Evolutionary conservation across 2,329 filamentous ascomycete species (phyloP).

Genomic region (Alternaria triticina): DNA sequence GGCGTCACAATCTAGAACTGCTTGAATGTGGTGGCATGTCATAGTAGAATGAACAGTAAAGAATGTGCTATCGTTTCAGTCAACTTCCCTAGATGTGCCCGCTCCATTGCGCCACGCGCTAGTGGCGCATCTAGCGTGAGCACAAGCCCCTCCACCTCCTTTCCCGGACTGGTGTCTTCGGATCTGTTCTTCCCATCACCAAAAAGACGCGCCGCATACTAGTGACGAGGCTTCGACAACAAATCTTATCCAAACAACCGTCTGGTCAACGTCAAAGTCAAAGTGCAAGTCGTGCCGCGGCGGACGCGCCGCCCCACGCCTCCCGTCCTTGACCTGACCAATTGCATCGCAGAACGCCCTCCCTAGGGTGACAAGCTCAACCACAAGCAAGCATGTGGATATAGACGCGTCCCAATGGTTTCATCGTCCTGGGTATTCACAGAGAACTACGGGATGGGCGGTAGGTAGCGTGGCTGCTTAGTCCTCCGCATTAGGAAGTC

Average conservation of each 20-base stretch:
- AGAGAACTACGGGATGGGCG: constrained; percentile 4
- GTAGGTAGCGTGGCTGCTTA: constrained; percentile 7
- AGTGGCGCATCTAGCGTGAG: not conserved
- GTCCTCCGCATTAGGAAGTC: constrained; percentile 14
- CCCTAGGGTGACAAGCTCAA: constrained; percentile 18
- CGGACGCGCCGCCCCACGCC: constrained; percentile 14
- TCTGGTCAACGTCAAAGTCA: not conserved
- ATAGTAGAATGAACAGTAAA: not conserved
- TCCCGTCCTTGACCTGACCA: constrained; percentile 10
- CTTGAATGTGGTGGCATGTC: not conserved
- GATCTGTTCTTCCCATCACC: not conserved
- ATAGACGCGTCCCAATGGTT: constrained; percentile 19
- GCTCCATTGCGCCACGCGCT: not conserved
- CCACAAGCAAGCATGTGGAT: constrained; percentile 17
- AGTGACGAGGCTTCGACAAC: not conserved
- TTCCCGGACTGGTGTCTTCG: not conserved
- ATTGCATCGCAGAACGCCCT: constrained; percentile 14
- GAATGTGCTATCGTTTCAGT: not conserved
- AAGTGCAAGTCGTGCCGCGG: constrained; percentile 11
- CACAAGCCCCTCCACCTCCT: not conserved
- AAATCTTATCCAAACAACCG: not conserved
- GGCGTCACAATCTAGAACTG: not conserved
- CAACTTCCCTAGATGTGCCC: not conserved
- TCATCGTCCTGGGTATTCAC: not conserved
- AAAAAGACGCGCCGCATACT: not conserved